Percentiles rank a stretch among this genome's conserved stretches.
Conservation (phyloP, 495 filamentous ascomycete species). For the Penicilliopsis zonata region DNA sequence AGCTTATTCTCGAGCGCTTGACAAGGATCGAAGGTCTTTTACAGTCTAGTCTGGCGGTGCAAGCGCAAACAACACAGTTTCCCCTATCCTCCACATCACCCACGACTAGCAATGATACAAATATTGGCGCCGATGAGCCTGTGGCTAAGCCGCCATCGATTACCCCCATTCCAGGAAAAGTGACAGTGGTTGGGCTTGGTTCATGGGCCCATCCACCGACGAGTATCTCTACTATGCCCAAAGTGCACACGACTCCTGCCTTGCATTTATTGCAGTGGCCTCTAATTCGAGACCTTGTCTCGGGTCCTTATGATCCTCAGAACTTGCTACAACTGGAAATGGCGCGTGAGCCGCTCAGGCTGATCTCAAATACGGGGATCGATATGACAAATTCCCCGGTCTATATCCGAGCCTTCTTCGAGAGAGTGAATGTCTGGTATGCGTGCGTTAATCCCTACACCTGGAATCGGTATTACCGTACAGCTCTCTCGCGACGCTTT, state of each 20-base stretch:
- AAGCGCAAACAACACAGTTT: constrained; percentile 36
- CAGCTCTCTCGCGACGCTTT: constrained; percentile 58
- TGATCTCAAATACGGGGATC: constrained; percentile 44
- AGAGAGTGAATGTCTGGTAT: constrained; percentile 73
- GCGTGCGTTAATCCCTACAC: constrained; percentile 75
- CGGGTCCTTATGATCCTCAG: constrained; percentile 63
- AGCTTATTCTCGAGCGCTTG: constrained; percentile 68
- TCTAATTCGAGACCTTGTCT: constrained; percentile 63
- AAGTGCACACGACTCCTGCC: constrained; percentile 67
- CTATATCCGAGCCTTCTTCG: constrained; percentile 68
- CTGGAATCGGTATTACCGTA: constrained; percentile 65
- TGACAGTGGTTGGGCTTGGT: constrained; percentile 53
- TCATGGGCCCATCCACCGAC: constrained; percentile 56
- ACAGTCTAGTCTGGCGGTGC: constrained; percentile 47
- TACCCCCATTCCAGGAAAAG: constrained; percentile 36
- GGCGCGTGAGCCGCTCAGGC: constrained; percentile 57
- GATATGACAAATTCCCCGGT: constrained; percentile 63
- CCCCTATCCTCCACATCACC: constrained; percentile 46
- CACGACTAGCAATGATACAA: constrained; percentile 58
- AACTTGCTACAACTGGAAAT: constrained; percentile 74
- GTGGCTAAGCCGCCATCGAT: constrained; percentile 27
- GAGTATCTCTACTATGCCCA: constrained; percentile 77
- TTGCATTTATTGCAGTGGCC: constrained; percentile 72
- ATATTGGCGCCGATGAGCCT: constrained; percentile 51
- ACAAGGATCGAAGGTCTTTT: constrained; percentile 66